Base-by-base conservation (phyloP, 306 rosid genomes). In the Cyclanthera cordifolia region DNA sequence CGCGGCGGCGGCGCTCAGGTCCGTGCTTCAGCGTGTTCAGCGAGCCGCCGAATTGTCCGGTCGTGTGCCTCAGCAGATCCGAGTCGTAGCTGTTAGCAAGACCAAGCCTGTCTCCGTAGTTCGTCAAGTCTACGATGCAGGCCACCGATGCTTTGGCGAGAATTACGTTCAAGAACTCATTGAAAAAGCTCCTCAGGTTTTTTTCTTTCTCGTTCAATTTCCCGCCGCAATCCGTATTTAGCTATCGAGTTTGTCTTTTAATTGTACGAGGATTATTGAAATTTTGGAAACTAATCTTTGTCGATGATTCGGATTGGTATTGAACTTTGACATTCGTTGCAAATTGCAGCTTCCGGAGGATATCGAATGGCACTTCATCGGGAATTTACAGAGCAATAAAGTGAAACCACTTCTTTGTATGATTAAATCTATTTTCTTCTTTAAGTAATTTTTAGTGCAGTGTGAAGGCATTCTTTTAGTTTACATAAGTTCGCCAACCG, bases 321-420 rank as follows among this genome's bases (percentile, higher is more conserved):
- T 45, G 57, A 0, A 32, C 30, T 12, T 13, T 58, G 55, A 8
- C 47, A 39, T 23, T 24, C 3, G 8, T 17, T 45, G 45, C 27
- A 32, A 27, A 28, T n/a, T 80, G 81, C 80, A 89, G 95, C 98
- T 89, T 78, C 96, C 95, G 5, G 91, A 83, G 21, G 96, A 89
- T 78, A 82, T 89, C 20, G 83, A 86, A 79, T 89, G 98, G 95
- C 98, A 93, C 79, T 86, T 87, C 72, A 87, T 87, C 65, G 96
- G 96, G 6, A 83, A 93, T 83, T 79, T 93, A 86, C 96, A 89
- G 85, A 87, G 91, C 83, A 89, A 87, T 66, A 89, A 89, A 79
- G 98, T 86, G 17, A 93, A 87, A 70, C 82, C 88, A 67, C 96
- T 92, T 67, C 74, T 92, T 49, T 77, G 95, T 89, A 85, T 51